A percentile compares a stretch with the other conserved stretches of the same genome.
phyloP scores from a whole-genome alignment of 2,329 filamentous ascomycete species.

The Fusarium algeriense region DNA sequence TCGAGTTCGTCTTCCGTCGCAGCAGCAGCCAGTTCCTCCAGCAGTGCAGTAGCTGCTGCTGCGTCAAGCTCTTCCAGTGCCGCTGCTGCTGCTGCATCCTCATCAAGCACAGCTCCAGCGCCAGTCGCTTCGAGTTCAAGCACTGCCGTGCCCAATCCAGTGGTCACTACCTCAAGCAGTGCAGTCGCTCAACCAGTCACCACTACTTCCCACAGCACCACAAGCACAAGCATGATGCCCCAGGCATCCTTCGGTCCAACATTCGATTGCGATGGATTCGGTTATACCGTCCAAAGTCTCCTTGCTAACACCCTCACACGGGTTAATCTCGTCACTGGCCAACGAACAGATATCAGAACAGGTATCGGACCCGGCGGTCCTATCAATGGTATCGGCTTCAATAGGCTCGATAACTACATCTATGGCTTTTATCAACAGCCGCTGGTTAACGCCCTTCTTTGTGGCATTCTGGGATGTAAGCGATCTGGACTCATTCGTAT shows the following conservation, averaged over 20 bases:
- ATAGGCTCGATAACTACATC: slow-evolving; percentile 39
- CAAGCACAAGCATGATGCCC: slow-evolving; percentile 1
- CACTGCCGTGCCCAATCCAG: not conserved
- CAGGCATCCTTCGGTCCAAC: slow-evolving; percentile 18
- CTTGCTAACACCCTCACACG: slow-evolving; percentile 2
- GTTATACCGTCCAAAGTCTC: slow-evolving; percentile 17
- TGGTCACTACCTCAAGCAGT: not conserved
- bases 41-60: not conserved
- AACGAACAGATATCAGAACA: not conserved
- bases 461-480: not conserved
- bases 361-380: slow-evolving; percentile 10
- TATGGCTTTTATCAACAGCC: slow-evolving; percentile 26
- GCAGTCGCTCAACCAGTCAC: not conserved
- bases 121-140: not conserved
- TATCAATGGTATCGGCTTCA: slow-evolving; percentile 41
- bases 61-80: not conserved
- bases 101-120: not conserved
- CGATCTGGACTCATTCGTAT: slow-evolving; percentile 31
- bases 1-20: not conserved
- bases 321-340: slow-evolving; percentile 21
- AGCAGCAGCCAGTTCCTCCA: not conserved
- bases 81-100: not conserved
- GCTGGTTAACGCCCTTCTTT: accelerated
- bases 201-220: not conserved
- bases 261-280: slow-evolving; percentile 29